Evolutionary conservation across 2,329 filamentous ascomycete genomes (phyloP), one percentile per base, ranked within the genome.

Genomic region (Fusarium sp.): DNA sequence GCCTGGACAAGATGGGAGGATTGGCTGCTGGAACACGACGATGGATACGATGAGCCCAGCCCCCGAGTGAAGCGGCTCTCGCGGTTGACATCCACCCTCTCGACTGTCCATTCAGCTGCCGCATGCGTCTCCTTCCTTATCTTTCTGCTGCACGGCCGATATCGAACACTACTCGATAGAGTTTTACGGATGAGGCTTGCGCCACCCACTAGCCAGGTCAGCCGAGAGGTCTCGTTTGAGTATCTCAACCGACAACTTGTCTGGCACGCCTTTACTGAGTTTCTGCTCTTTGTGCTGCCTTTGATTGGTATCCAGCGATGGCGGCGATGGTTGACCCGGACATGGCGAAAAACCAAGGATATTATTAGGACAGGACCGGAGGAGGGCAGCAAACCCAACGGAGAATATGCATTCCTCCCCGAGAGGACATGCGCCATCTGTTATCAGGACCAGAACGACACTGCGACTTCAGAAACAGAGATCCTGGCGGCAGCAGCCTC

Each of bases 221-320:
- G 91, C 80, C 90, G 96, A 35, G 95, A 98, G 82, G 95, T 99
- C 29, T 97, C 94, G 1, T 98, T 99, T 80, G 96, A 99, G 83
- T 98, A 98, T 79, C 90, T 98, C 58, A 99, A 99, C 81, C 92
- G 96, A 56, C 96, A 99, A 84, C 90, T 99, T 12, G 96, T 99
- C 40, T 99, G 96, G 96, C 96, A 99, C 83, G 96, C 96, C n/a
- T 98, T 99, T 79, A 99, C 96, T 29, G 96, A 99, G 81, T 99
- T 99, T 78, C 87, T 99, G n/a, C 89, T 99, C 35, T 99, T 98
- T 81, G 89, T 98, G 20, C 87, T 99, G n/a, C 96, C 96, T 0
- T 88, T 99, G n/a, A 93, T 99, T 46, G 96, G 96, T 60, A 96
- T 99, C 75, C 92, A 93, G 78, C 90, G 95, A 74, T 99, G 96